Percentiles rank a stretch among this genome's conserved stretches.
Evolutionary conservation across 2,329 filamentous ascomycete species (phyloP).

Genomic region (Paraphaeosphaeria sporulosa): DNA sequence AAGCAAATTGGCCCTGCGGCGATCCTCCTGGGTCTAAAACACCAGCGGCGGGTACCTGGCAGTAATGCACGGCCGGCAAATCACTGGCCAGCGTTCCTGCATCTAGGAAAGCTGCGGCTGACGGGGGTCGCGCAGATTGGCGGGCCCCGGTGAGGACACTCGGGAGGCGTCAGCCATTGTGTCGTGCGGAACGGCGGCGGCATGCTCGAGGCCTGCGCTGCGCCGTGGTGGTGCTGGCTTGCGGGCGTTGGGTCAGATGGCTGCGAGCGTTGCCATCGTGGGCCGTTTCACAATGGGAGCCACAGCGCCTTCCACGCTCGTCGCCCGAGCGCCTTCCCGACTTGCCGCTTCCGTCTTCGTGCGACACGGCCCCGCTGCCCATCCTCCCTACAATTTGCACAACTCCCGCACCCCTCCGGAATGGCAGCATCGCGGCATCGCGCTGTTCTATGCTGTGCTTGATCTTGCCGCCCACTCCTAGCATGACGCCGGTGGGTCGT

Average conservation of each 20-base stretch:
- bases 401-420: neutral
- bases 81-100: constrained; percentile 11
- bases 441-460: neutral
- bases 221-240: neutral
- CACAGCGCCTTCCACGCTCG: constrained; percentile 11
- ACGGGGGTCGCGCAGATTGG: constrained; percentile 6
- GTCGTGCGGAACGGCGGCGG: constrained; percentile 1
- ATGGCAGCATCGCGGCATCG: neutral
- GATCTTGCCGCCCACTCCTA: constrained; percentile 11
- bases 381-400: constrained; percentile 16
- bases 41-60: constrained; percentile 40
- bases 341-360: constrained; percentile 27
- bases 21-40: constrained; percentile 42
- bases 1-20: constrained; percentile 39
- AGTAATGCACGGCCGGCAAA: constrained; percentile 22
- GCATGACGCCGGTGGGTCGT: constrained; percentile 13
- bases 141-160: neutral
- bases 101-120: constrained; percentile 8
- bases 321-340: constrained; percentile 8
- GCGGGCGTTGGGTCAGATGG: neutral
- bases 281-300: constrained; percentile 24
- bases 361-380: constrained; percentile 26
- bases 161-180: neutral
- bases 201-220: neutral
- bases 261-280: neutral